phyloP scores from a whole-genome alignment of 495 filamentous ascomycete species.

The Hypoxylon intermedium region DNA sequence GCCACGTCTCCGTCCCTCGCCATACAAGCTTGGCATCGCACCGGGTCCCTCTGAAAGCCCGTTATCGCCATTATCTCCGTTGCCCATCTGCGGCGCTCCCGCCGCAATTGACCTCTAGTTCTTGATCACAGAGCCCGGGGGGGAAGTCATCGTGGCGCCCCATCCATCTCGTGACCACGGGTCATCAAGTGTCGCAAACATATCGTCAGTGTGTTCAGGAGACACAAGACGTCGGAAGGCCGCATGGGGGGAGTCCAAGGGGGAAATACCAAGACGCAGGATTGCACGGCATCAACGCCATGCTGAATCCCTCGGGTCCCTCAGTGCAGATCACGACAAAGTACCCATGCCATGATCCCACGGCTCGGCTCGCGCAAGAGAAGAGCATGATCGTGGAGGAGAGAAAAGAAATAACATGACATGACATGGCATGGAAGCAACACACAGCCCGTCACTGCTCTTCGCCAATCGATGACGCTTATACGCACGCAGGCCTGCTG shows the following conservation, averaged over 20 bases:
- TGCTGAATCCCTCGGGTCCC: conserved; percentile 16
- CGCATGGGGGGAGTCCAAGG: conserved; percentile 11
- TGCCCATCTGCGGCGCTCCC: neutral
- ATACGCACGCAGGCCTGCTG: too few species aligned
- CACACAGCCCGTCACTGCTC: too few species aligned
- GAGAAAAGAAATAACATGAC: neutral
- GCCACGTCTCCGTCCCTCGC: too few species aligned
- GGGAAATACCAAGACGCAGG: neutral
- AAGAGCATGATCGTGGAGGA: neutral
- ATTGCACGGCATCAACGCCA: conserved; percentile 1
- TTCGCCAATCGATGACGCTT: too few species aligned
- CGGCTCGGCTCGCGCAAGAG: neutral
- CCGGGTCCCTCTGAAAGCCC: neutral
- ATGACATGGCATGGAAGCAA: too few species aligned
- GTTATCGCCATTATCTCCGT: conserved; percentile 17
- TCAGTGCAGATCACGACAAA: neutral
- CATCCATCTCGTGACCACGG: conserved; percentile 3
- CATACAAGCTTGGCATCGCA: too few species aligned
- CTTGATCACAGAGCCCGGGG: conserved; percentile 5
- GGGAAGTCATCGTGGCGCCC: conserved; percentile 9
- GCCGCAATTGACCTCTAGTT: neutral
- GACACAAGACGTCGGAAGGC: conserved; percentile 12
- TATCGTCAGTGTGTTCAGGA: conserved; percentile 4
- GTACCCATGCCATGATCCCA: too few species aligned
- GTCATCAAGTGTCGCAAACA: conserved; percentile 11